Conservation (phyloP, 2,329 filamentous ascomycete species). For the Ceratocystiopsis minuta region DNA sequence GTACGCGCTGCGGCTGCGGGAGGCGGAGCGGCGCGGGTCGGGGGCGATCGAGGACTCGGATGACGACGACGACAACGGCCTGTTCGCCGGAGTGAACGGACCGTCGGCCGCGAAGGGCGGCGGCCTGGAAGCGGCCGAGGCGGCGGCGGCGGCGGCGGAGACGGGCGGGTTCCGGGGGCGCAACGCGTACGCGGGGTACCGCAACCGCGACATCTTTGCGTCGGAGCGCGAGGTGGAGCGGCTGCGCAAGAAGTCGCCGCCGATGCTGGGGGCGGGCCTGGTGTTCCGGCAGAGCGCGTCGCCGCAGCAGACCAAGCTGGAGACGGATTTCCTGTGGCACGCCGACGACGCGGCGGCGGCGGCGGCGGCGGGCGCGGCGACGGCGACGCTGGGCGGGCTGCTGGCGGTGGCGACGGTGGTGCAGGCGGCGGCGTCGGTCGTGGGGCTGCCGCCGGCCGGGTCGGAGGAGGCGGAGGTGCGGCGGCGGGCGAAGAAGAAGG, state of each 20-base stretch:
- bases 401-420: constrained; percentile 15
- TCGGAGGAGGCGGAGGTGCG: constrained; percentile 15
- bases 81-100: neutral
- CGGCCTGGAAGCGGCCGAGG: neutral
- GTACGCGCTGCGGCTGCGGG: constrained; percentile 6
- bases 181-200: constrained; percentile 25
- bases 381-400: constrained; percentile 12
- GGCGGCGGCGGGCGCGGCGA: neutral
- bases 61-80: constrained; percentile 10
- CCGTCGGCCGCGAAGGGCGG: too few relatives aligned
- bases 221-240: constrained; percentile 23
- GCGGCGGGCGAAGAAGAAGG: constrained; percentile 31
- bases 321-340: constrained; percentile 50
- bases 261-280: constrained; percentile 75
- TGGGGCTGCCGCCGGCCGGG: constrained; percentile 46
- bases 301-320: constrained; percentile 68
- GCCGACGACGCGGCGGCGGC: constrained; percentile 19
- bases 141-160: constrained; percentile 7
- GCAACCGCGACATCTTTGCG: constrained; percentile 30
- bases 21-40: constrained; percentile 3
- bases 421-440: constrained; percentile 32
- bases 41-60: constrained; percentile 2
- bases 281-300: constrained; percentile 66
- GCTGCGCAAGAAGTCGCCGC: constrained; percentile 43
- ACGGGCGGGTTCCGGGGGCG: constrained; percentile 20